Base-by-base conservation (phyloP, 1,284 basidiomycete genomes). In the Pyrrhoderma noxium region DNA sequence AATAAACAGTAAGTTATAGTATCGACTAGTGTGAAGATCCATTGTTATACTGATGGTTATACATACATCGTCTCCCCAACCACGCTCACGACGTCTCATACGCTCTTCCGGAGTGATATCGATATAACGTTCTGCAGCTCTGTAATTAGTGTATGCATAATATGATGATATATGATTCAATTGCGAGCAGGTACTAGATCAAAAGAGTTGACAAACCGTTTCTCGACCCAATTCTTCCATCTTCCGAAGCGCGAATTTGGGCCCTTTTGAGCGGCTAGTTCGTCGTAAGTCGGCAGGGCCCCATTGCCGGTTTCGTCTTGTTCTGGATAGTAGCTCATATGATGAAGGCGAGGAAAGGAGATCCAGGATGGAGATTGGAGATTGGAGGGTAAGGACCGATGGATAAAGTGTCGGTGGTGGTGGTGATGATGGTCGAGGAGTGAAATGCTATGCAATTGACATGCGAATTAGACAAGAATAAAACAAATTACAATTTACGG, bases 161-260 rank as follows among this genome's bases (percentile, higher is more conserved):
- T 11, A 31, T 11, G 11, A 11, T 5, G 11, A 31, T 11, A 31
- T 36, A 7, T n/a, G 41, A 39, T 55, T 21, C 18, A 27, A 45
- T 47, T 51, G 25, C 3, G 18, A 19, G 18, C 19, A 37, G 13
- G 16, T 9, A 8, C 19, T 39, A n/a, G 9, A 39, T 40, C 16
- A 31, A 36, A 11, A 31, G 18, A 13, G 21, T 23, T 13, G 9
- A 31, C 19, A 45, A 4, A 84, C 87, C 86, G 75, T 65, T 90
- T 90, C 70, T 90, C 87, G 54, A 90, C 85, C 87, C 87, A 90
- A 16, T 80, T 77, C 62, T 74, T 77, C 87, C 87, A 90, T 55
- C 87, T 73, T 36, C 88, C 87, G 60, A 90, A 89, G 61, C 86
- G 81, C 31, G 85, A 89, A 67, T 89, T 89, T 8, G 86, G 83